Base-by-base conservation (phyloP, 73 alveolate species). In the Paramecium octaurelia region DNA sequence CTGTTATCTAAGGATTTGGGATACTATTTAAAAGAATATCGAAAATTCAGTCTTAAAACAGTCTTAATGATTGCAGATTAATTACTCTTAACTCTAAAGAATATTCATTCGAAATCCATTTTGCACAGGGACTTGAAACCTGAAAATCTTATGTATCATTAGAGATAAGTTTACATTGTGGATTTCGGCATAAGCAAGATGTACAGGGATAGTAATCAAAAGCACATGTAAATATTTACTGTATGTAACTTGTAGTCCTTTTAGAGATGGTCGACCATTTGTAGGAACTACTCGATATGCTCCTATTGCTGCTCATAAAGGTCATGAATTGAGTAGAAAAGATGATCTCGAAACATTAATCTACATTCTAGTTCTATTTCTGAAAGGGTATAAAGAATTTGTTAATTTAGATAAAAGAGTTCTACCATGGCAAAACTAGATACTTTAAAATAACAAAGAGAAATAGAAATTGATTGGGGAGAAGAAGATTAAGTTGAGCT, bases 181-280 rank as follows among this genome's bases (percentile, higher is more conserved):
- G 99, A 98, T 93, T 98, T 97, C 92, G 99, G 99, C 21, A 90
- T 97, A 24, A 95, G 99, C 27, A 98, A 97, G 93, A 88, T 97
- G 9, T 98, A 92, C n/a, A 76, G 92, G 20, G 95, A 92, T 40
- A 40, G 94, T 24, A 86, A 64, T n/a, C 29, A 23, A 64, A 64
- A 24, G 12, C 84, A 64, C 27, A 64, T 64, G 84, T 64, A 64
- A 27, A 54, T 1, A 54, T 18, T 27, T 27, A 64, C 8, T 1
- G 6, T 23, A 64, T 1, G 14, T 31, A 31, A 34, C 9, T 14
- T 14, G 2, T 11, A 75, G 88, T 36, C 88, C 88, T 20, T 36
- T 23, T 50, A 50, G 60, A 84, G 85, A 84, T 36, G 89, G 90
- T 16, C 83, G 92, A 40, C 86, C 90, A 60, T 88, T 93, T 90